Base-by-base conservation (phyloP, 176 grass and related monocot species). In the Poa annua region DNA sequence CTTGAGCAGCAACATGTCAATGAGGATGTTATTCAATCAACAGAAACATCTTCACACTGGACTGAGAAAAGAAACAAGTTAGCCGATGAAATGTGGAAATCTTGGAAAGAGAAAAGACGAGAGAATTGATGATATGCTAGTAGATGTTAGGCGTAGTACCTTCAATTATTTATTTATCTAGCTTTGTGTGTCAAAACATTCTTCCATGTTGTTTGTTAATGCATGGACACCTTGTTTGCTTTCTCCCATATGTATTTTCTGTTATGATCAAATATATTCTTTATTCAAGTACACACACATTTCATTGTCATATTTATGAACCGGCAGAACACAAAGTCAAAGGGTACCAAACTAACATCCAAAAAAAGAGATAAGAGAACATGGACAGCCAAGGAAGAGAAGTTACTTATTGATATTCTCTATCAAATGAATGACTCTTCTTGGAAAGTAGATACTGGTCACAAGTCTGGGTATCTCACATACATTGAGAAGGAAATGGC, bases 401-500 rank as follows among this genome's bases (percentile, higher is more conserved):
- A 42, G 41, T 42, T 42, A 10, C 8, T 42, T 42, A 42, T 42
- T 42, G 41, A 42, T 42, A 42, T 42, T 42, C 41, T 42, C 41
- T 2, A 42, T 42, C 8, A 42, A 42, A 74, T 29, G 50, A 55
- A 75, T 75, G 73, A 75, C 54, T 38, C 16, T 7, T 19, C 26
- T 75, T 75, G 48, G 71, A 52, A 74, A 16, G 26, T 75, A 12
- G 48, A 75, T 9, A 34, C 48, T 0, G 1, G 48, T 11, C 71
- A 75, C 71, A 20, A 75, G 48, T 75, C 16, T 3, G 0, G 71
- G 8, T 55, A 55, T 6, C 49, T 54, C 15, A 75, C 72, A 11
- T 75, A 54, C 26, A 36, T 13, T 54, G 29, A 55, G 11, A 75
- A 75, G 73, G 29, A 75, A 55, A 75, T 55, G 49, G 19, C 17